Conservation (phyloP, 768 basidiomycete species). For the Serpula lacrymans region DNA sequence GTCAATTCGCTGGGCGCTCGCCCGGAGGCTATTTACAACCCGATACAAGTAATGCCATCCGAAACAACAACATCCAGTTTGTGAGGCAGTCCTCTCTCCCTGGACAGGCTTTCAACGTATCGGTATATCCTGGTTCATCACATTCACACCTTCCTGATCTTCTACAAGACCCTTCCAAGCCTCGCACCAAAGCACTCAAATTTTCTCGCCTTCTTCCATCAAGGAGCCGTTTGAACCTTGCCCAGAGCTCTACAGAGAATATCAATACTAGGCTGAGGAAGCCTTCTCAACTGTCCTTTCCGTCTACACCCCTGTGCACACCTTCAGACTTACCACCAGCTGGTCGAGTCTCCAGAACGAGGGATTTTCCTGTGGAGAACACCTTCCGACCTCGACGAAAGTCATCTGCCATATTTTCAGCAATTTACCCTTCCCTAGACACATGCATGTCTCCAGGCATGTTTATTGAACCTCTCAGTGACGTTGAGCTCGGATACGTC, state of each 20-base stretch:
- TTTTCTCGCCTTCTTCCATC: conserved; percentile 26
- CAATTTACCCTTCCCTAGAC: no score
- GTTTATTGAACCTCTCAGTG: conserved; percentile 27
- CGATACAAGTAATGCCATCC: conserved; percentile 13
- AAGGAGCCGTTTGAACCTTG: conserved; percentile 24
- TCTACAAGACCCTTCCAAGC: conserved; percentile 16
- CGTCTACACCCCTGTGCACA: conserved; percentile 20
- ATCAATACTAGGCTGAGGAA: conserved; percentile 18
- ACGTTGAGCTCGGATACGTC: conserved; percentile 23
- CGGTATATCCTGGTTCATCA: no score
- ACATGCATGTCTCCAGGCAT: not conserved
- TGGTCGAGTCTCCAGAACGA: conserved; percentile 22
- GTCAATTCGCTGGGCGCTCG: conserved; percentile 15
- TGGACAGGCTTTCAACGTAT: no score
- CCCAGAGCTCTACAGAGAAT: conserved; percentile 25
- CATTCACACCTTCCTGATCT: no score
- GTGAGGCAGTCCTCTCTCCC: no score
- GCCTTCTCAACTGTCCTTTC: conserved; percentile 25
- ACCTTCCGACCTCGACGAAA: conserved; percentile 33
- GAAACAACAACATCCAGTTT: no score
- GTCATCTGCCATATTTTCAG: conserved; percentile 28
- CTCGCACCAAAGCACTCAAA: conserved; percentile 21
- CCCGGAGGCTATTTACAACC: no score
- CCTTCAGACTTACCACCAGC: no score
- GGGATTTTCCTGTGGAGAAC: conserved; percentile 25